A percentile compares a stretch with the other conserved stretches of the same genome.
Conservation (phyloP, 1,139 yeast species). For the Candida buenavistaensis region DNA sequence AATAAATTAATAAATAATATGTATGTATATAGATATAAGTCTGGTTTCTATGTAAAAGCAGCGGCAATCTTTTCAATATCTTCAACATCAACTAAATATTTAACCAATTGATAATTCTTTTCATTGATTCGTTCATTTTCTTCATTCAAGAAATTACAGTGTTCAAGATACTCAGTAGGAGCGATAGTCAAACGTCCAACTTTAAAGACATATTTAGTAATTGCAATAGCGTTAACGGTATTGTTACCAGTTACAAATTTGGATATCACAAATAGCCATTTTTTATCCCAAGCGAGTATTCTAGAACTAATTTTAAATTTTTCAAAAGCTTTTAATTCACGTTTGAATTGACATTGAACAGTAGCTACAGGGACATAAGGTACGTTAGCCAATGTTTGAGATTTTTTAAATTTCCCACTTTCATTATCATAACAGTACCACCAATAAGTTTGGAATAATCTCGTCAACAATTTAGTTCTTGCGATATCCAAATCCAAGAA, state of each 20-base stretch:
- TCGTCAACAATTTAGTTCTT: constrained; percentile 61
- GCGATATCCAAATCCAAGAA: constrained; percentile 82
- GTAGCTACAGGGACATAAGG: constrained; percentile 82
- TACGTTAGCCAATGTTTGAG: constrained; percentile 26
- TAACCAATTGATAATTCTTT: constrained; percentile 28
- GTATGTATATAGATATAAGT: constrained; percentile 3
- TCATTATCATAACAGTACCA: constrained; percentile 42
- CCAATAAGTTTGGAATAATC: constrained; percentile 54
- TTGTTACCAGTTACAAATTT: constrained; percentile 45
- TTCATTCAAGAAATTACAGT: constrained; percentile 57
- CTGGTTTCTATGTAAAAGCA: constrained; percentile 4
- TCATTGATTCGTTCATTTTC: constrained; percentile 45
- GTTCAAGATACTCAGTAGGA: constrained; percentile 59
- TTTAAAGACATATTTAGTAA: constrained; percentile 82
- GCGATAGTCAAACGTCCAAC: constrained; percentile 67
- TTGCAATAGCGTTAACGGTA: constrained; percentile 54
- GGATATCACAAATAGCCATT: constrained; percentile 78
- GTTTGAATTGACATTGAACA: constrained; percentile 65
- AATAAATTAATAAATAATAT: not conserved
- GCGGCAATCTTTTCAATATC: constrained; percentile 26
- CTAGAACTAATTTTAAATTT: constrained; percentile 55
- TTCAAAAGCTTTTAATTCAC: constrained; percentile 71
- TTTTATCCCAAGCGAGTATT: constrained; percentile 81
- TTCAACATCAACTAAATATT: constrained; percentile 29
- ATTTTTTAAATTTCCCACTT: constrained; percentile 29